These are phyloP conservation scores for Cyberlindnera japonica DNA, from an alignment of 805 yeast species.

Conservation along the genomic window DNA sequence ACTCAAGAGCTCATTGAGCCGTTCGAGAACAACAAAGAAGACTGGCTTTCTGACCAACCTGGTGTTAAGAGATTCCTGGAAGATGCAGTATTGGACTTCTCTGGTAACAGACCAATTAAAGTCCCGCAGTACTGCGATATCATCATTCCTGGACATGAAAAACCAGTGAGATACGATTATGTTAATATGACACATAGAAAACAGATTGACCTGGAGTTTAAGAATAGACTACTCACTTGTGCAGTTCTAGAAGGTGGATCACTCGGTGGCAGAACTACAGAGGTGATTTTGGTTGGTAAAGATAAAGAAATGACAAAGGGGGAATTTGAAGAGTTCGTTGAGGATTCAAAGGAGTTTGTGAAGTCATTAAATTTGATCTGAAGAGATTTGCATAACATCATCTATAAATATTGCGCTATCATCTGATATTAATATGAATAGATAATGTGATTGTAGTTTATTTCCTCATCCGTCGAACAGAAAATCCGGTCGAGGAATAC, in stretches of 20 bases:
- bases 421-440: no score
- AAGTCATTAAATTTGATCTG: constrained; percentile 5
- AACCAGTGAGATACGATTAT: constrained; percentile 41
- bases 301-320: constrained; percentile 13
- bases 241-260: constrained; percentile 54
- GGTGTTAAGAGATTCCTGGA: constrained; percentile 40
- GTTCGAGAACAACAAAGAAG: constrained; percentile 10
- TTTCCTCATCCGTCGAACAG: no score
- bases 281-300: constrained; percentile 45
- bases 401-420: background rate
- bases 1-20: constrained; percentile 17
- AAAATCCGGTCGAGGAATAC: no score
- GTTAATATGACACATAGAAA: constrained; percentile 41
- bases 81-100: constrained; percentile 37
- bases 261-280: constrained; percentile 50
- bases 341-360: constrained; percentile 20
- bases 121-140: constrained; percentile 40
- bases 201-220: constrained; percentile 40
- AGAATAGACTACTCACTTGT: constrained; percentile 36
- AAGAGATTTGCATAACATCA: constrained; percentile 5
- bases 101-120: constrained; percentile 33
- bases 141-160: constrained; percentile 33
- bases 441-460: no score
- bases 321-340: constrained; percentile 19
- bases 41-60: constrained; percentile 35